Base-by-base conservation (phyloP, 2,329 filamentous ascomycete genomes). In the Neophaeococcomyces mojaviensis region DNA sequence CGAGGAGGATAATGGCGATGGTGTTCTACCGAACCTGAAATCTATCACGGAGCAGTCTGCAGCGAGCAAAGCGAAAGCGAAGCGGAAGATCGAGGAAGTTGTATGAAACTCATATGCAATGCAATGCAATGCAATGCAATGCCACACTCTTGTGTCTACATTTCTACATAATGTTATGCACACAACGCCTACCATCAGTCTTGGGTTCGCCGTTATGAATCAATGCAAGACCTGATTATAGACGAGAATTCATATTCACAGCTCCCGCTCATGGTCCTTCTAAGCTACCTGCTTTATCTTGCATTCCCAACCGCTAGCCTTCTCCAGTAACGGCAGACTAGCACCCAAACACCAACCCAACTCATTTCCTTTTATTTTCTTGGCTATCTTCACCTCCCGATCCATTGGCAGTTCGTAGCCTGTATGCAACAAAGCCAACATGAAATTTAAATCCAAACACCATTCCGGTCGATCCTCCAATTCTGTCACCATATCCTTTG, bases 351-450 rank as follows among this genome's bases (percentile, higher is more conserved):
- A 97, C 92, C 92, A 98, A 32, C 92, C 92, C 59, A 98, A 70
- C 71, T 98, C 94, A 65, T 96, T 96, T 47, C 82, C 82, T 72
- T 94, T 90, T 62, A 98, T 94, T 77, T 96, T 95, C 84, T 98
- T 98, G 49, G 90, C 92, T 62, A 96, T 94, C 75, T 86, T 90
- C 55, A 98, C 88, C 68, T 98, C 92, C 32, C 94, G 79, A 56
- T 95, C 87, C 58, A 97, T 82, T 3, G 90, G 90, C 88, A 98
- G 96, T 57, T 97, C 92, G 61, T 98, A 98, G 2, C 92, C 92
- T 4, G 88, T 94, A 67, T 97, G 89, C 45, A 97, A 71, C 47
- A 98, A 73, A 20, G 86, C 86, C 58, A 94, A 71, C 88, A 96
- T 96, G 63, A 97, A 98, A 72, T 87, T 98, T 58, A 98, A 72